Base-by-base conservation (phyloP, 371 early-diverging fungal species). In the Chytridiales sp. region DNA sequence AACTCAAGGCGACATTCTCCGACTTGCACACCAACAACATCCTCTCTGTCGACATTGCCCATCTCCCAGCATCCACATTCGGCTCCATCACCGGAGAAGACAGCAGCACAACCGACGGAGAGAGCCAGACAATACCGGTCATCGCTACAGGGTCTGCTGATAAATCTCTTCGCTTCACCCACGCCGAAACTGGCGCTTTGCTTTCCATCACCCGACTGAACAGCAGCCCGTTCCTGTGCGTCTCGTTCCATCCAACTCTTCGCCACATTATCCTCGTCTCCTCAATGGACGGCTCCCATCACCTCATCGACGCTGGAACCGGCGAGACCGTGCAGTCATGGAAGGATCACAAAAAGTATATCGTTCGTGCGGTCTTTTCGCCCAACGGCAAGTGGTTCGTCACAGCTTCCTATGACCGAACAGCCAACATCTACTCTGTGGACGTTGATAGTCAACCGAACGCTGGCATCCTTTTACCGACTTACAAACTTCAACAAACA, bases 371-470 rank as follows among this genome's bases (percentile, higher is more conserved):
- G 26, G 43, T 73, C 30, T 89, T 89, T 58, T 82, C 61, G 2
- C 42, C 62, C 4, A 70, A 81, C 52, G 90, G 89, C 4, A 47
- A 58, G 4, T 77, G 66, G 40, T 56, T 89, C 13, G 81, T 79
- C 17, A 85, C 90, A 0, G 88, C 81, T 0, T 84, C 87, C 4
- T 85, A 89, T 60, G 92, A 92, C 61, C 79, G 79, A 31, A 85
- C 80, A 0, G 74, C 89, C 24, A 76, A 75, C 56, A 52, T 88
- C 42, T 90, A 90, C 67, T 15, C 4, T 61, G 66, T 24, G 22
- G 27, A 42, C 8, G 5, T 8, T 17, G 26, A 41, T 9, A n/a
- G n/a, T n/a, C 38, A 38, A 38, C 42, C 29, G 11, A 29, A 21
- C 26, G 8, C 24, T 11, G 26, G 17, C 17, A 34, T 9, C 4